Conservation (phyloP, 2,329 filamentous ascomycete genomes). For the Epichloe aotearoae region DNA sequence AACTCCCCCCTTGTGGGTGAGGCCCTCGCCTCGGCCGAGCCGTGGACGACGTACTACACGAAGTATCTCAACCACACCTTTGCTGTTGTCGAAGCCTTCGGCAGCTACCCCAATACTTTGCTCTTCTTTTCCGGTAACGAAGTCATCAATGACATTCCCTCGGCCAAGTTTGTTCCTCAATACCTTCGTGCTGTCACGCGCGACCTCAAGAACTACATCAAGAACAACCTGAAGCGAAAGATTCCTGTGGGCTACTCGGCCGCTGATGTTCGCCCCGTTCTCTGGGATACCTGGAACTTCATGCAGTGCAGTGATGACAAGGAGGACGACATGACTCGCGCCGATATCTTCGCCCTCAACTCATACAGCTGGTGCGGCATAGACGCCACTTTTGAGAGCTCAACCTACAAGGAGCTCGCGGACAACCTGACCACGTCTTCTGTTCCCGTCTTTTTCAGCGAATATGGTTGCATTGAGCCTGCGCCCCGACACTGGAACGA, state of each 20-base stretch:
- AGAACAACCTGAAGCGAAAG: slow-evolving; percentile 50
- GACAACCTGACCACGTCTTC: slow-evolving; percentile 50
- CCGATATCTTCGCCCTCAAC: slow-evolving; percentile 68
- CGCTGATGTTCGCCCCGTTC: slow-evolving; percentile 60
- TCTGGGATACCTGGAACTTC: slow-evolving; percentile 65
- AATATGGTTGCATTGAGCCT: slow-evolving; percentile 65
- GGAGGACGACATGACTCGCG: slow-evolving; percentile 45
- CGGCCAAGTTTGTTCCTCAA: slow-evolving; percentile 48
- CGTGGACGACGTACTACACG: slow-evolving; percentile 46
- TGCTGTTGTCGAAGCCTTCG: slow-evolving; percentile 53
- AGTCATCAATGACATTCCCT: slow-evolving; percentile 54
- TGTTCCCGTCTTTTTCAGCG: slow-evolving; percentile 71
- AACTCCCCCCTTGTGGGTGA: slow-evolving; percentile 48
- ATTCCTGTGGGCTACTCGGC: slow-evolving; percentile 74
- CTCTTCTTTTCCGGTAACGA: slow-evolving; percentile 70
- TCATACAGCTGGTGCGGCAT: slow-evolving; percentile 55
- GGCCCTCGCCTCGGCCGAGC: slow-evolving; percentile 38
- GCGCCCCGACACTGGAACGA: slow-evolving; percentile 65
- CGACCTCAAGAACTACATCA: slow-evolving; percentile 71
- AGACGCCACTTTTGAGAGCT: slow-evolving; percentile 47
- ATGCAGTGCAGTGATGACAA: slow-evolving; percentile 52
- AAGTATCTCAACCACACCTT: slow-evolving; percentile 53
- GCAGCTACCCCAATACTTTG: slow-evolving; percentile 53
- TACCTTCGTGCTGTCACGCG: slow-evolving; percentile 64
- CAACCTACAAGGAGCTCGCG: slow-evolving; percentile 51